Percentiles rank a stretch among this genome's conserved stretches.
Conservation (phyloP, 495 filamentous ascomycete species). For the Penicillium crystallinum region DNA sequence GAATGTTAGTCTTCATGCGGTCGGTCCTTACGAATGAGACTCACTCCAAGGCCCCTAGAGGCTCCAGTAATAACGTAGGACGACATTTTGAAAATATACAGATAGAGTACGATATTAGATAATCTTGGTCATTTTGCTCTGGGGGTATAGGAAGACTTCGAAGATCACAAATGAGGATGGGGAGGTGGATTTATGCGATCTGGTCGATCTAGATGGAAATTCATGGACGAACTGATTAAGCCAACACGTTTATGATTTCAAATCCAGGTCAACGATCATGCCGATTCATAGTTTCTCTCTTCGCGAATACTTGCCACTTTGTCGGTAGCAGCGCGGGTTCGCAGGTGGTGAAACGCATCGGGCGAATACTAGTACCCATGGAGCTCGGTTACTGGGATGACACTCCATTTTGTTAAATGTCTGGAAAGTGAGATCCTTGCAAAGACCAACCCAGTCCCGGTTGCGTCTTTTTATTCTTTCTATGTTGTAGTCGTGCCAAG, state of each 20-base stretch:
- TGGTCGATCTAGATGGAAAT: neutral
- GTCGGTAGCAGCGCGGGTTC: neutral
- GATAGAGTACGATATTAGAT: neutral
- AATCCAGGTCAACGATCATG: neutral
- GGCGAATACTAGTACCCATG: neutral
- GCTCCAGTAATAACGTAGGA: too few species aligned
- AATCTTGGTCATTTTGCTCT: neutral
- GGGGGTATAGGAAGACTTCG: conserved; percentile 27
- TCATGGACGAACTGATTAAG: neutral
- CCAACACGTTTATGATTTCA: neutral
- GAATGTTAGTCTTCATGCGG: neutral
- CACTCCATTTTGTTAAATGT: too few species aligned
- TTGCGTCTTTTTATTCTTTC: too few species aligned
- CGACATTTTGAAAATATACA: neutral
- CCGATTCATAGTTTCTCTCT: neutral
- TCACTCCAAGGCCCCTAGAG: too few species aligned
- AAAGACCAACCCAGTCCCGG: too few species aligned
- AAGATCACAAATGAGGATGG: neutral
- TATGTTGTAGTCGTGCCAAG: too few species aligned
- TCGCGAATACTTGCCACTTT: neutral
- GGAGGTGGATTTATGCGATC: neutral
- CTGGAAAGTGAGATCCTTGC: too few species aligned
- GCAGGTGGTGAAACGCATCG: neutral
- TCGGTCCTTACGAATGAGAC: neutral
- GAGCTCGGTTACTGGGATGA: too few species aligned